These are phyloP conservation scores for Neonectria punicea DNA, from an alignment of 2,329 filamentous ascomycete species.

Conservation along the genomic window DNA sequence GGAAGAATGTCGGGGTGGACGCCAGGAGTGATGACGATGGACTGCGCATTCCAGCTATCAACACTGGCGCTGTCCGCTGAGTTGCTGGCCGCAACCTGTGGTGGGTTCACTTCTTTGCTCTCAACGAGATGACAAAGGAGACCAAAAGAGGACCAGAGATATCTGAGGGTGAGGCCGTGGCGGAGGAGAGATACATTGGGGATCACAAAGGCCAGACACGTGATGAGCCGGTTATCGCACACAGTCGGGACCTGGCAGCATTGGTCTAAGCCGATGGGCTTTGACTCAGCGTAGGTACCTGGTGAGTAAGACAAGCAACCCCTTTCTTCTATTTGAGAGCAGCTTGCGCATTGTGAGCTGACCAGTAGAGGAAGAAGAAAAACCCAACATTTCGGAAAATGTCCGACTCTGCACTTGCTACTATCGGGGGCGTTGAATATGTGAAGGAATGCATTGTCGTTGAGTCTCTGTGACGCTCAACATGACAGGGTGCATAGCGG, in stretches of 20 bases:
- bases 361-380: neutral
- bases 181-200: slow-evolving; percentile 27
- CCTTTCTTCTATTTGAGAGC: slow-evolving; percentile 5
- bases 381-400: neutral
- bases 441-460: slow-evolving; percentile 10
- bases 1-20: slow-evolving; percentile 46
- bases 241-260: slow-evolving; percentile 27
- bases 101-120: slow-evolving; percentile 43
- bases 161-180: slow-evolving; percentile 26
- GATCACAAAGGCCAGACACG: slow-evolving; percentile 36
- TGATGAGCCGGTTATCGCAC: slow-evolving; percentile 40
- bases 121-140: slow-evolving; percentile 36
- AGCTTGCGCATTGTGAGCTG: slow-evolving; percentile 3
- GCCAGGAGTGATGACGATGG: slow-evolving; percentile 46
- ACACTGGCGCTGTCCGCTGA: slow-evolving; percentile 45
- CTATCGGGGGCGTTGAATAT: slow-evolving; percentile 7
- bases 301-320: slow-evolving; percentile 4
- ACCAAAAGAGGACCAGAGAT: slow-evolving; percentile 18
- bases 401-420: neutral
- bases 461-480: slow-evolving; percentile 19
- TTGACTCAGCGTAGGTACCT: slow-evolving; percentile 32
- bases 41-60: slow-evolving; percentile 51
- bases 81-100: slow-evolving; percentile 48
- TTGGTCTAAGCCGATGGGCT: slow-evolving; percentile 33
- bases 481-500: slow-evolving; percentile 2